Base-by-base conservation (phyloP, 805 yeast genomes). In the Debaryomyces prosopidis region DNA sequence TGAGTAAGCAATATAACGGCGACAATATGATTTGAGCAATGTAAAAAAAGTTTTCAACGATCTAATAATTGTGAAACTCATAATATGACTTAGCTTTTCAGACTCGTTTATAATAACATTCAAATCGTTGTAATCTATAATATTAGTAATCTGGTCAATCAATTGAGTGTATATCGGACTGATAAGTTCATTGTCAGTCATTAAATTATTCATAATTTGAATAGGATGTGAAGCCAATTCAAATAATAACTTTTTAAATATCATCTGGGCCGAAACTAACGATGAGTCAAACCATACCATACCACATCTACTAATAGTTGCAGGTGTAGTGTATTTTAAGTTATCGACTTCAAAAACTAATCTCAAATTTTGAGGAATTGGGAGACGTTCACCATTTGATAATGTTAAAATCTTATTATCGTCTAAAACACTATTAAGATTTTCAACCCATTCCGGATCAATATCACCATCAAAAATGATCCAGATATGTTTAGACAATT, bases 391-490 rank as follows among this genome's bases (percentile, higher is more conserved):
- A 33, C 98, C 98, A 58, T 82, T 89, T 0, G 98, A 94, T 8
- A 92, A 68, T 0, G 97, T 90, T 35, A 92, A 65, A 1, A 86
- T 52, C 50, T 79, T 82, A 64, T 90, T 92, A 53, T 92, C 98
- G 65, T 92, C 98, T 14, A 92, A 71, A 8, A 90, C 94, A 68
- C 96, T 86, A 67, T 92, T 92, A 51, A 92, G 69, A 45, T 86
- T 85, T 56, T 92, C 98, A 1, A 89, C 89, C 96, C 97, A 92
- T 33, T 81, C 83, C 0, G 98, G 97, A 59, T 92, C 97, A 30
- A 92, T 79, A 54, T 89, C 96, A 33, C 97, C 95, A 64, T 92
- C 97, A 58, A 92, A 87, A 0, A 91, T 76, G 47, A 92, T 76
- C 94, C 96, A 90, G 12, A 82, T 74, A 2, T 73, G 62, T 47